phyloP scores from a whole-genome alignment of 805 yeast species.

The Candida golubevii region DNA sequence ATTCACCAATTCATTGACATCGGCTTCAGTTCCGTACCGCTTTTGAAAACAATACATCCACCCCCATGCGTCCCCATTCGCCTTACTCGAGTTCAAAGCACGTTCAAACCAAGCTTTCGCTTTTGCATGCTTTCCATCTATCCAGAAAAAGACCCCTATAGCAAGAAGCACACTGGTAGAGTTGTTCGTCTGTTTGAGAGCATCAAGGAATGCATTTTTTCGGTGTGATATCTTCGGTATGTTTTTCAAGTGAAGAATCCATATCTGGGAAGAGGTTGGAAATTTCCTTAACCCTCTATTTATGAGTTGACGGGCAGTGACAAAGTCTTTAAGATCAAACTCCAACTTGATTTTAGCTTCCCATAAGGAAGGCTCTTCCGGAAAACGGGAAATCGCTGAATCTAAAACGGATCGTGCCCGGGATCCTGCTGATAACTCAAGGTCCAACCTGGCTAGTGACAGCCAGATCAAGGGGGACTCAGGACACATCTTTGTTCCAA shows the following conservation, averaged over 20 bases:
- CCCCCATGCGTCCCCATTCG: constrained; percentile 76
- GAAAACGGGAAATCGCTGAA: constrained; percentile 52
- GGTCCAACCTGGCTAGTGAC: constrained; percentile 43
- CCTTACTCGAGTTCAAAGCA: constrained; percentile 50
- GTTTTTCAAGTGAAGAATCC: constrained; percentile 57
- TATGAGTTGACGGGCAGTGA: constrained; percentile 51
- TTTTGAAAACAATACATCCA: constrained; percentile 42
- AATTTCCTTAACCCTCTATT: constrained; percentile 55
- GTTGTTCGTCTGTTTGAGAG: constrained; percentile 62
- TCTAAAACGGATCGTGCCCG: constrained; percentile 73
- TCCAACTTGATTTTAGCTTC: constrained; percentile 58
- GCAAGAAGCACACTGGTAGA: constrained; percentile 53
- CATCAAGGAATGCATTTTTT: constrained; percentile 61
- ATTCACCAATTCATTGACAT: constrained; percentile 1
- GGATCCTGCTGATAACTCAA: constrained; percentile 35
- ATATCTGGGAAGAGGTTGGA: constrained; percentile 57
- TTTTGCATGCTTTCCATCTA: constrained; percentile 56
- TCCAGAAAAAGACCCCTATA: constrained; percentile 67
- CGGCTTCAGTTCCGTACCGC: constrained; percentile 9
- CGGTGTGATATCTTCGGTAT: constrained; percentile 47
- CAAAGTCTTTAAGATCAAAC: constrained; percentile 39
- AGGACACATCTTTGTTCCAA: constrained; percentile 50
- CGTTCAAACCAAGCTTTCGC: constrained; percentile 73
- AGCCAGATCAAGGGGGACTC: constrained; percentile 50
- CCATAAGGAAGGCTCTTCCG: constrained; percentile 52